Percentiles rank a stretch among this genome's conserved stretches.
Evolutionary conservation across 2,329 filamentous ascomycete genomes (phyloP).

Genomic region (Colletotrichum godetiae): DNA sequence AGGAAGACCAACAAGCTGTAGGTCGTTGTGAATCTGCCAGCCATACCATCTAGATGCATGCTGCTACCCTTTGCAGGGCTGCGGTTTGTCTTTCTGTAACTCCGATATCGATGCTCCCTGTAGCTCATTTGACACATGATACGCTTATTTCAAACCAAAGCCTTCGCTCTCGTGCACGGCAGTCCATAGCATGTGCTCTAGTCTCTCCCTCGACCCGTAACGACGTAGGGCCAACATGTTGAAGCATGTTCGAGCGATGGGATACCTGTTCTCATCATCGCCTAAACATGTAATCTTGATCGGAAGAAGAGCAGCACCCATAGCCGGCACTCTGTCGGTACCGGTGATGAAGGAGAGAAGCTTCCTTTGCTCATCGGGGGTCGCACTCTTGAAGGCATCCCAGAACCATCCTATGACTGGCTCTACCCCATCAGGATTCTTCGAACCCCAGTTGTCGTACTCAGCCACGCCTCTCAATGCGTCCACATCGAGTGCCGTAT

Average conservation of each 20-base stretch:
- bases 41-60: constrained; percentile 7
- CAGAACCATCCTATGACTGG: constrained; percentile 88
- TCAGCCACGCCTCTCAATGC: constrained; percentile 80
- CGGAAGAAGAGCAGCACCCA: constrained; percentile 82
- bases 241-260: constrained; percentile 91
- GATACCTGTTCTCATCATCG: constrained; percentile 79
- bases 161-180: constrained; percentile 92
- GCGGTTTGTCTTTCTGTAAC: constrained; percentile 14
- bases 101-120: constrained; percentile 20
- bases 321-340: constrained; percentile 89
- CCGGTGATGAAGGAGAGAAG: constrained; percentile 90
- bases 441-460: constrained; percentile 82
- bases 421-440: constrained; percentile 67
- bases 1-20: constrained; percentile 2
- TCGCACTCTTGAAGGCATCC: constrained; percentile 78
- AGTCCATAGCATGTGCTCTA: constrained; percentile 82
- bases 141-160: constrained; percentile 82
- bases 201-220: constrained; percentile 73
- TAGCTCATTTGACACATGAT: constrained; percentile 26
- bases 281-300: constrained; percentile 83
- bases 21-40: neutral
- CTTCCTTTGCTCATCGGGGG: constrained; percentile 77
- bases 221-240: constrained; percentile 83
- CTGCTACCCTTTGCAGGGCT: neutral
- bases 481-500: constrained; percentile 83